Percentiles rank a stretch among this genome's conserved stretches.
Evolutionary conservation across 1,284 basidiomycete species (phyloP).

Genomic region (Rhodotorula sp.): DNA sequence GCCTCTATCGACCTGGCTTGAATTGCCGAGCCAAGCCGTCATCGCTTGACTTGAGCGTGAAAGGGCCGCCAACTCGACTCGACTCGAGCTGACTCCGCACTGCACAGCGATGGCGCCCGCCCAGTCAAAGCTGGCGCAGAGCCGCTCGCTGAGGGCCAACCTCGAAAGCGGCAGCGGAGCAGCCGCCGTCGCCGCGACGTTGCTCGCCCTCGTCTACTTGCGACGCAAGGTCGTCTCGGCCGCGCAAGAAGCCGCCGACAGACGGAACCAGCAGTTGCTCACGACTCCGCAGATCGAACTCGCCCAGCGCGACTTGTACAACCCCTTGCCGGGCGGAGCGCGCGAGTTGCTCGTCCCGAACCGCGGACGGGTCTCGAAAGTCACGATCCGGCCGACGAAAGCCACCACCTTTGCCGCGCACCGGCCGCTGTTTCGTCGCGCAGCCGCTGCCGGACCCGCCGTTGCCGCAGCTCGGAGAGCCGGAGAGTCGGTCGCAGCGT

Average conservation of each 20-base stretch:
- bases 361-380: constrained; percentile 46
- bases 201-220: constrained; percentile 21
- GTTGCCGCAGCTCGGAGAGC: background rate
- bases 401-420: constrained; percentile 47
- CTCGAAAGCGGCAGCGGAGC: constrained; percentile 1
- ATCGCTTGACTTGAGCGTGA: background rate
- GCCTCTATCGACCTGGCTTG: no score
- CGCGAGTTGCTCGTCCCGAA: constrained; percentile 44
- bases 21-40: no score
- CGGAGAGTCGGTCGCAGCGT: background rate
- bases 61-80: background rate
- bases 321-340: constrained; percentile 37
- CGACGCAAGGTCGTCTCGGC: constrained; percentile 18
- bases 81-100: no score
- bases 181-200: constrained; percentile 9
- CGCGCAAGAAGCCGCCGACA: constrained; percentile 13
- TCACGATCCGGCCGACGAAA: constrained; percentile 49
- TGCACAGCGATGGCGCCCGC: constrained; percentile 21
- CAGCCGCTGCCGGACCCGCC: background rate
- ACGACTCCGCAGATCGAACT: constrained; percentile 43
- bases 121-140: constrained; percentile 15
- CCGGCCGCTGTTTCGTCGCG: constrained; percentile 41
- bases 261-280: constrained; percentile 16
- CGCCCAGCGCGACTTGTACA: constrained; percentile 41
- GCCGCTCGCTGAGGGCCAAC: background rate